A percentile compares a stretch with the other conserved stretches of the same genome.
Evolutionary conservation across 2,329 filamentous ascomycete species (phyloP).

Genomic region (Aotearoamyces nothofagi): DNA sequence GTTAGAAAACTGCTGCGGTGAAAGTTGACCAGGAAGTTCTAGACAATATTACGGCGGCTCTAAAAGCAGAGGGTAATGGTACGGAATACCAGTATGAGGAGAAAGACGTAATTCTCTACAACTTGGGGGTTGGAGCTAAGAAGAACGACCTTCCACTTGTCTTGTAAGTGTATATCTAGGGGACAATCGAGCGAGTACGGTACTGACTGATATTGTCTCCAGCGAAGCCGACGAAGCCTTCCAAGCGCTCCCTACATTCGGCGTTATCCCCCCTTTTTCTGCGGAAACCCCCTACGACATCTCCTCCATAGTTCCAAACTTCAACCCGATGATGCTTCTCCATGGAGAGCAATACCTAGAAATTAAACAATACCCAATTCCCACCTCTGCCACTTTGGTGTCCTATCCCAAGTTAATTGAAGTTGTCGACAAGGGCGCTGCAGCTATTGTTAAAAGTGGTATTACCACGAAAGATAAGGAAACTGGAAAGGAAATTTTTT

Average conservation of each 20-base stretch:
- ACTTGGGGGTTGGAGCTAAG: constrained; percentile 86
- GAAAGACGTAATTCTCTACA: constrained; percentile 86
- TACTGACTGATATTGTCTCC: not conserved
- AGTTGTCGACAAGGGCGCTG: constrained; percentile 89
- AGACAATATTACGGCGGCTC: constrained; percentile 59
- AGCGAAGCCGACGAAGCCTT: constrained; percentile 78
- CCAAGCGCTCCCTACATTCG: constrained; percentile 88
- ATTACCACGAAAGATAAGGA: constrained; percentile 72
- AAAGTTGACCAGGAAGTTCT: constrained; percentile 48
- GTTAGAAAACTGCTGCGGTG: constrained; percentile 17
- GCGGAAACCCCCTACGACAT: constrained; percentile 67
- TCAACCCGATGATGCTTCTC: constrained; percentile 95
- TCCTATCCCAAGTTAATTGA: constrained; percentile 74
- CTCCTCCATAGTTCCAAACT: constrained; percentile 81
- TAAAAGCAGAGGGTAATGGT: constrained; percentile 54
- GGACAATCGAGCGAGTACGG: constrained; percentile 1
- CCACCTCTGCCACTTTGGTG: constrained; percentile 63
- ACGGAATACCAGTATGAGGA: constrained; percentile 75
- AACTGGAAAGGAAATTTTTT: constrained; percentile 83
- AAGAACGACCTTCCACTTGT: constrained; percentile 74
- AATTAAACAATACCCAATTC: constrained; percentile 80
- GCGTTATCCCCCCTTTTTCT: constrained; percentile 89
- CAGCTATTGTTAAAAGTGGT: constrained; percentile 68
- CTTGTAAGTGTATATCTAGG: constrained; percentile 38
- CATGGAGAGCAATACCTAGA: constrained; percentile 98